phyloP scores from a whole-genome alignment of 305 asterid species.

The Fraxinus latifolia region DNA sequence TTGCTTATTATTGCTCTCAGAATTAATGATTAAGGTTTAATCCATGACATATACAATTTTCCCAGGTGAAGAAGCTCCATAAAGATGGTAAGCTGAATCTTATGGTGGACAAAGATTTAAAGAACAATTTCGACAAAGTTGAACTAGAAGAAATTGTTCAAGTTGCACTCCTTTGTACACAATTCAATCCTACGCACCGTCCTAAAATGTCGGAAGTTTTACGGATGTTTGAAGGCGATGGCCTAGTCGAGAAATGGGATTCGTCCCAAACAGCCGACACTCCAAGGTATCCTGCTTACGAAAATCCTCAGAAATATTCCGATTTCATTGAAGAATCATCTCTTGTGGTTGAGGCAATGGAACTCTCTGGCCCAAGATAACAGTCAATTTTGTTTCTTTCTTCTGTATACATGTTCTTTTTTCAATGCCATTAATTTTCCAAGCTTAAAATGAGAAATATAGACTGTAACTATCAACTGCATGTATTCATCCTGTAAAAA shows the following conservation, averaged over 20 bases:
- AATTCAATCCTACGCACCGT: slow-evolving; percentile 63
- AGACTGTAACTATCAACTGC: slow-evolving; percentile 36
- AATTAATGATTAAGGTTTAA: background rate
- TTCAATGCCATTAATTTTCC: slow-evolving; percentile 8
- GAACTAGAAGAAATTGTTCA: slow-evolving; percentile 81
- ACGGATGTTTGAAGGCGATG: slow-evolving; percentile 93
- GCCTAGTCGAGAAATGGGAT: slow-evolving; percentile 89
- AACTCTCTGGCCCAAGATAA: slow-evolving; percentile 94
- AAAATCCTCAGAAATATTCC: slow-evolving; percentile 66
- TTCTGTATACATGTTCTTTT: background rate
- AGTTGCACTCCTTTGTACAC: slow-evolving; percentile 83
- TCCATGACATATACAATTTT: background rate
- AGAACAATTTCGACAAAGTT: slow-evolving; percentile 48
- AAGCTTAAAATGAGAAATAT: slow-evolving; percentile 14
- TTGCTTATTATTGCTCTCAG: background rate
- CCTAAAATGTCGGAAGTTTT: slow-evolving; percentile 90
- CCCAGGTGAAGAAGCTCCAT: slow-evolving; percentile 81
- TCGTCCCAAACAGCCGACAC: slow-evolving; percentile 63
- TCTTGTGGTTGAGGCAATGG: slow-evolving; percentile 80
- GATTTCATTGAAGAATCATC: slow-evolving; percentile 80
- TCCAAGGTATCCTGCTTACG: slow-evolving; percentile 46
- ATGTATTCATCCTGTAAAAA: slow-evolving; percentile 52
- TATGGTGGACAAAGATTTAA: slow-evolving; percentile 70
- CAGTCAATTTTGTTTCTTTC: slow-evolving; percentile 11
- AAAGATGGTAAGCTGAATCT: slow-evolving; percentile 64